Base-by-base conservation (phyloP, 805 yeast genomes). In the Saccharomyces eubayanus region DNA sequence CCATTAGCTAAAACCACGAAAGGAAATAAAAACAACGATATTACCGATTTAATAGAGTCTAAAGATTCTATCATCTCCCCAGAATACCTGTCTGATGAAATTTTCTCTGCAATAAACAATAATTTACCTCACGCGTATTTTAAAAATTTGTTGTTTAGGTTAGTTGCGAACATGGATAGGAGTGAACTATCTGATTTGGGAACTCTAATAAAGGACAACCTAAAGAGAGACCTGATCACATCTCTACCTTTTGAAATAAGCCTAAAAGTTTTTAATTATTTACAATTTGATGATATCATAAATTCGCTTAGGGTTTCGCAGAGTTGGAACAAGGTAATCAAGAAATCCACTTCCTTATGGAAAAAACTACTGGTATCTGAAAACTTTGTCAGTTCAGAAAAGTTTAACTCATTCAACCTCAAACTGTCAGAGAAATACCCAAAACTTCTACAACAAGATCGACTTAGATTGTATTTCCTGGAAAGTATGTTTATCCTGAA, bases 221-320 rank as follows among this genome's bases (percentile, higher is more conserved):
- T 94, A 62, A 80, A 82, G 59, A 80, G 92, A 62, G 98, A 94
- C 63, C 70, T 94, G 45, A 67, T 92, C 9, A 65, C 82, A 11
- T 71, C 78, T 48, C 71, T 94, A 30, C 99, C 99, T 0, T 62
- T 80, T 0, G 98, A 94, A 64, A 74, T 94, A 10, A 71, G 88
- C 1, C 73, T 80, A 59, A 78, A 81, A 48, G 82, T 94, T 9
- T 73, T 94, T 51, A 71, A 78, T 2, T 77, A 80, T 54, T 73
- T 92, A 54, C 91, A 88, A 63, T 77, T 79, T 57, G 63, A 72
- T 47, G 80, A 91, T 2, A 74, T 94, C 27, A 72, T 83, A 40
- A 74, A 77, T 9, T 79, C 85, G 12, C 73, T 88, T 3, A 73
- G 74, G 54, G 96, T 90, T 1, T 85, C 86, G 52, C 77, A 73